These are phyloP conservation scores for Anisogramma anomala DNA, from an alignment of 2,329 filamentous ascomycete species.

Conservation along the genomic window DNA sequence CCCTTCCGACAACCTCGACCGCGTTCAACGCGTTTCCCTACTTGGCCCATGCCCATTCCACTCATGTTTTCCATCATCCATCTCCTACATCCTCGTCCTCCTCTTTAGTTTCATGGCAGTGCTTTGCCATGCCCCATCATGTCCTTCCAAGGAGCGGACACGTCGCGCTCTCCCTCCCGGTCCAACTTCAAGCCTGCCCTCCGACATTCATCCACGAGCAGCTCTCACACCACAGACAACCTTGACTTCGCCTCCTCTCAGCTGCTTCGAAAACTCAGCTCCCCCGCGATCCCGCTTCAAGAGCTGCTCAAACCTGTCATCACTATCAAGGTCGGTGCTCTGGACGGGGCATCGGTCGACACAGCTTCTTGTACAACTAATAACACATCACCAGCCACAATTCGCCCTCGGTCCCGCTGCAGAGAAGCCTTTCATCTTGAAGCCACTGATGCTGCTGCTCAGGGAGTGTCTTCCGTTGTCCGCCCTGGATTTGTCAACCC, in stretches of 20 bases:
- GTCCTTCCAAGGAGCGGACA: slow-evolving; percentile 29
- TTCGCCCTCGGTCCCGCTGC: slow-evolving; percentile 6
- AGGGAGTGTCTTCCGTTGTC: slow-evolving; percentile 50
- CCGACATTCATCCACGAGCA: slow-evolving; percentile 26
- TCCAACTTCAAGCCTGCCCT: slow-evolving; percentile 20
- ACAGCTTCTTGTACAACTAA: neutral
- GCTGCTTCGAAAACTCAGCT: slow-evolving; percentile 25
- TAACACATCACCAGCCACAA: slow-evolving; percentile 16
- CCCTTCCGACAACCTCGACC: too few relatives aligned
- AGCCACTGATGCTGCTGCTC: slow-evolving; percentile 51
- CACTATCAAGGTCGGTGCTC: slow-evolving; percentile 34
- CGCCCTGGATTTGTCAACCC: slow-evolving; percentile 44
- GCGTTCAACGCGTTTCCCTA: too few relatives aligned
- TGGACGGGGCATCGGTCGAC: neutral
- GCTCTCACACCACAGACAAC: slow-evolving; percentile 25
- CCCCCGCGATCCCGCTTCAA: slow-evolving; percentile 32
- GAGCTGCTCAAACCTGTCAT: slow-evolving; percentile 41
- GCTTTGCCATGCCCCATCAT: slow-evolving; percentile 19
- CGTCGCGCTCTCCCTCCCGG: slow-evolving; percentile 34
- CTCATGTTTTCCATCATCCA: neutral
- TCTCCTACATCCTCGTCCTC: slow-evolving; percentile 4
- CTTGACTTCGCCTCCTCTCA: slow-evolving; percentile 22
- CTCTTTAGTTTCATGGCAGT: slow-evolving; percentile 20
- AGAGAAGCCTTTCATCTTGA: slow-evolving; percentile 41
- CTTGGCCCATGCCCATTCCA: too few relatives aligned